Percentiles rank a stretch among this genome's conserved stretches.
phyloP scores from a whole-genome alignment of 495 filamentous ascomycete species.

The Echria macrotheca region DNA sequence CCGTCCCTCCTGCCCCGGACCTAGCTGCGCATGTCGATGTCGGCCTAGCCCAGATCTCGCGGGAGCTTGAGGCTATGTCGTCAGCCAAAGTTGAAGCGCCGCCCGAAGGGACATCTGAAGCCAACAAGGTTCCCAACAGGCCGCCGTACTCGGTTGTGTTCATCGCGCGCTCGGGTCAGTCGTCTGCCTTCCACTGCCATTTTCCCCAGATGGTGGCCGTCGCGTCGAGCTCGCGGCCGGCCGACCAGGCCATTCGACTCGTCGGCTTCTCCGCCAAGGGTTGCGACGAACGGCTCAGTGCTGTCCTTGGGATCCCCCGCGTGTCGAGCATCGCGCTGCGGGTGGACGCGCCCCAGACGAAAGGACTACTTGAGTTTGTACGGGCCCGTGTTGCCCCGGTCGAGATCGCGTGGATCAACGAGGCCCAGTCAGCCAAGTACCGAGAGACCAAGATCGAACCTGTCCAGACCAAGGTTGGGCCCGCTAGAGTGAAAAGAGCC shows the following conservation, averaged over 20 bases:
- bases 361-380: conserved; percentile 46
- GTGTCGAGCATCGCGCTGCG: conserved; percentile 54
- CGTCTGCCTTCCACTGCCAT: conserved; percentile 50
- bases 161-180: conserved; percentile 44
- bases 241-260: conserved; percentile 41
- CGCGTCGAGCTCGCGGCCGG: conserved; percentile 40
- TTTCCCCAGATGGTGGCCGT: conserved; percentile 53
- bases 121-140: too few relatives aligned
- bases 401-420: conserved; percentile 26
- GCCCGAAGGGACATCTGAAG: neutral
- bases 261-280: conserved; percentile 51
- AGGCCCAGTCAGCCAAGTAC: conserved; percentile 16
- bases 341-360: conserved; percentile 41
- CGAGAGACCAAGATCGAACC: conserved; percentile 31
- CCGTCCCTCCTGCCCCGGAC: conserved; percentile 37
- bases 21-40: conserved; percentile 49
- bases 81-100: conserved; percentile 1
- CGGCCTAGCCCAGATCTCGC: conserved; percentile 53
- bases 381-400: conserved; percentile 39
- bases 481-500: conserved; percentile 26
- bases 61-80: conserved; percentile 45
- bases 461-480: conserved; percentile 34
- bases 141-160: conserved; percentile 40
- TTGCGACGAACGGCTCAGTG: conserved; percentile 45
- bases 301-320: conserved; percentile 50